Base-by-base conservation (phyloP, 306 rosid genomes). In the Trichosanthes truncata region DNA sequence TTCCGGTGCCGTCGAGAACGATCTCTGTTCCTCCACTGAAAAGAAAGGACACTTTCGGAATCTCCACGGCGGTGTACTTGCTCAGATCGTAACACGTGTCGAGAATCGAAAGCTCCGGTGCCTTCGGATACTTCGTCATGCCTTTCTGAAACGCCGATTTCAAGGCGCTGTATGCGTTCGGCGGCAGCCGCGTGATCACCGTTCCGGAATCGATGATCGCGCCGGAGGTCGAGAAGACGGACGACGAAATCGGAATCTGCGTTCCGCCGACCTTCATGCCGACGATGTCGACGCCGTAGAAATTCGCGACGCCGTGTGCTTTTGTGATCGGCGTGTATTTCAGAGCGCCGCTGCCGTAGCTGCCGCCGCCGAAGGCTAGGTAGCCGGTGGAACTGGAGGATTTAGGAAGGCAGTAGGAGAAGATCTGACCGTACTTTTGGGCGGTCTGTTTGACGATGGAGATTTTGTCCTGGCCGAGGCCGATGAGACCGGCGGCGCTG, bases 341-440 rank as follows among this genome's bases (percentile, higher is more conserved):
- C 25, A 91, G 36, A 29, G 80, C 26, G 0, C 46, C 46, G 17
- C 35, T 29, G 13, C 43, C 7, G 4, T 15, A 20, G 1, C 25
- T 7, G 29, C 85, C 87, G 11, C 51, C 7, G 36, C 87, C 84
- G 20, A 92, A 92, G 75, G 78, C 20, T 41, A 92, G 90, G 61
- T 81, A 76, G 14, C 97, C 97, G 9, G 86, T 79, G 21, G 72
- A 38, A 80, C 93, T 88, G 7, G 93, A 4, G n/a, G 85, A 84
- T 53, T 89, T 76, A 0, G 97, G 98, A 1, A 94, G 87, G 56
- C 97, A 94, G 73, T 94, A 94, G 43, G 97, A 88, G 86, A 94
- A 92, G 40, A 72, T 10, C 29, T 83, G 85, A 2, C 76, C 11
- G 76, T 89, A 94, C 33, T 86, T 89, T 5, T 49, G 3, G 17